A percentile compares a stretch with the other conserved stretches of the same genome.
These are phyloP conservation scores for Schizochytrium sp. DNA, from an alignment of 108 stramenopile species.

Conservation along the genomic window DNA sequence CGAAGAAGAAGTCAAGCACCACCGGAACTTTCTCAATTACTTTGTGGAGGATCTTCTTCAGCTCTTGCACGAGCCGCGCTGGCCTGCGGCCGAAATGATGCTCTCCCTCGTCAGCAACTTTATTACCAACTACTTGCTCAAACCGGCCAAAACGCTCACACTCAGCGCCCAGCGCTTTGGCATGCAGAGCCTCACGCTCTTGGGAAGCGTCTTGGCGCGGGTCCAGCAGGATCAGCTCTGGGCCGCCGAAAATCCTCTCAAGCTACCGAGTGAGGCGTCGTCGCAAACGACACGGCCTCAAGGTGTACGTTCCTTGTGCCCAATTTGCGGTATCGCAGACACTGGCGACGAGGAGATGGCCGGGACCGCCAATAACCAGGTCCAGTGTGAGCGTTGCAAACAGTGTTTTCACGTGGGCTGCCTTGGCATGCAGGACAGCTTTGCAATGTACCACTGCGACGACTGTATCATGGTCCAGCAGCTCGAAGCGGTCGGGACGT, in stretches of 20 bases:
- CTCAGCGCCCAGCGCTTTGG: not conserved
- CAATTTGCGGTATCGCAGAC: not conserved
- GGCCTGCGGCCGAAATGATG: not conserved
- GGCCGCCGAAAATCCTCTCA: not conserved
- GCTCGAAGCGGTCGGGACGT: not conserved
- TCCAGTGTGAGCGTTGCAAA: not conserved
- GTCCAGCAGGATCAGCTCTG: not conserved
- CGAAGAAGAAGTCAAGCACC: not conserved
- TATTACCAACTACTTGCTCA: not conserved
- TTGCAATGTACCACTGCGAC: not conserved
- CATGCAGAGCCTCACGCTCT: not conserved
- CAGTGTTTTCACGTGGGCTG: not conserved
- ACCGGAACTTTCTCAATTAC: not conserved
- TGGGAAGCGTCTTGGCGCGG: not conserved
- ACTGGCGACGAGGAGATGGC: not conserved
- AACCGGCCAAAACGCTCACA: not conserved
- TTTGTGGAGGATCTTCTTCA: not conserved
- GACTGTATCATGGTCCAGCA: constrained; percentile 1
- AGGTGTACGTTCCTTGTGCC: not conserved
- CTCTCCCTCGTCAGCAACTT: not conserved
- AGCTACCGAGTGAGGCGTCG: not conserved
- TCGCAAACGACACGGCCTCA: not conserved
- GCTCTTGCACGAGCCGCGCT: not conserved
- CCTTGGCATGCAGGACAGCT: not conserved
- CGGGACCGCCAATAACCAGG: not conserved